These are phyloP conservation scores for Termitomyces sp. DNA, from an alignment of 768 basidiomycete genomes.

Conservation along the genomic window DNA sequence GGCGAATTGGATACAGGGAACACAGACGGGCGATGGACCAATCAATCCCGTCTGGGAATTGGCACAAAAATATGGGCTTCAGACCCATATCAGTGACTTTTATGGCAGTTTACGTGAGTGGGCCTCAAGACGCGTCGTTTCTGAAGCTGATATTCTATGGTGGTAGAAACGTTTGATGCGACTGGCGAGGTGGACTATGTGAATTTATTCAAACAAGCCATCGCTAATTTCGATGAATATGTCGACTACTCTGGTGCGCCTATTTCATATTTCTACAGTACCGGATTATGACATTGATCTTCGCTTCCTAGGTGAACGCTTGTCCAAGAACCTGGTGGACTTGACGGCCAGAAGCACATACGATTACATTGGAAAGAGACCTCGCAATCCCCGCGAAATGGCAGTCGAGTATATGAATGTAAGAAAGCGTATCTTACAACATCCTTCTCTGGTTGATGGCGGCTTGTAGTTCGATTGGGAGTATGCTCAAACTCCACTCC, in stretches of 20 bases:
- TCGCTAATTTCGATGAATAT: slow-evolving; percentile 26
- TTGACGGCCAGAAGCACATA: not conserved
- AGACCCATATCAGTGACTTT: not conserved
- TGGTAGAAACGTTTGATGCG: slow-evolving; percentile 47
- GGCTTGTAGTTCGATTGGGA: slow-evolving; percentile 36
- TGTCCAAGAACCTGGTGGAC: not conserved
- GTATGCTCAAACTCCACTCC: slow-evolving; percentile 54
- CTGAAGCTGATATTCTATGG: not conserved
- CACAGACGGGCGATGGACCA: not conserved
- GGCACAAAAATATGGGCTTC: not conserved
- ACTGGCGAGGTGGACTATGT: slow-evolving; percentile 43
- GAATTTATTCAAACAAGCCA: slow-evolving; percentile 32
- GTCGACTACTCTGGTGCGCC: slow-evolving; percentile 33
- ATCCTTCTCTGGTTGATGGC: not conserved
- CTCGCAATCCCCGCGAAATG: slow-evolving; percentile 33
- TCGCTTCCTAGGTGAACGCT: not conserved
- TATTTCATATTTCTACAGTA: not conserved
- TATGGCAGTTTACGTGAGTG: not conserved
- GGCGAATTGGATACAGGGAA: not conserved
- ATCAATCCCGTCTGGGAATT: not conserved
- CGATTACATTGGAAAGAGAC: not conserved
- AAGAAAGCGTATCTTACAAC: not conserved
- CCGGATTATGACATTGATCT: not conserved
- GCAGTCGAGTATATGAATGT: slow-evolving; percentile 56
- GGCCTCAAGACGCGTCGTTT: not conserved